Evolutionary conservation across 2,329 filamentous ascomycete species (phyloP).

Genomic region (Malbranchea zuffiana): DNA sequence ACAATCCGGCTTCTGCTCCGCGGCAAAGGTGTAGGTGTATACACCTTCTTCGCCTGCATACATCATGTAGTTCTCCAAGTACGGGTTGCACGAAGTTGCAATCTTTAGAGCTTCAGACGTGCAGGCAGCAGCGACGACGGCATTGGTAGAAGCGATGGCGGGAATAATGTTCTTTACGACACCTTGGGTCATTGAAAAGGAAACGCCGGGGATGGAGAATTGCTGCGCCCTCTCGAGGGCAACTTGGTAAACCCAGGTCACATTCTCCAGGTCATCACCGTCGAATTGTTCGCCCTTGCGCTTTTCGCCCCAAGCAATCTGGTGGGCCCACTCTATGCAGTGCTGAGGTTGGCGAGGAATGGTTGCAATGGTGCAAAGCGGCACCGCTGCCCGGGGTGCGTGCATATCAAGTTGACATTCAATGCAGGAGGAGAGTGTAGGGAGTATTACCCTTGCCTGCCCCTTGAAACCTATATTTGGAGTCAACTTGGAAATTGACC

Average conservation of each 20-base stretch:
- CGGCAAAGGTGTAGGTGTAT: constrained; percentile 95
- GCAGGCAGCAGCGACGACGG: constrained; percentile 87
- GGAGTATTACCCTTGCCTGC: constrained; percentile 83
- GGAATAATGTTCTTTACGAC: constrained; percentile 99
- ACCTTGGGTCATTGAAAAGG: constrained; percentile 89
- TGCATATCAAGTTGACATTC: constrained; percentile 99
- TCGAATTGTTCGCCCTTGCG: constrained; percentile 76
- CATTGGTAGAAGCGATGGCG: constrained; percentile 94
- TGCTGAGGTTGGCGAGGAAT: constrained; percentile 96
- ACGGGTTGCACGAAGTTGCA: constrained; percentile 68
- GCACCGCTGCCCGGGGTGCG: constrained; percentile 90
- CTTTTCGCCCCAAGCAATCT: constrained; percentile 90
- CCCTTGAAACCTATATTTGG: constrained; percentile 72
- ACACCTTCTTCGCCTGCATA: constrained; percentile 92
- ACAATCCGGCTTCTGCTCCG: constrained; percentile 88
- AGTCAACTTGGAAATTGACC: neutral
- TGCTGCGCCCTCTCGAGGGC: constrained; percentile 70
- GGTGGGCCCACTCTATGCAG: constrained; percentile 97
- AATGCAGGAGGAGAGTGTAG: constrained; percentile 87
- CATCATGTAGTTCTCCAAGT: constrained; percentile 96
- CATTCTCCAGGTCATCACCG: constrained; percentile 92
- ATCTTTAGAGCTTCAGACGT: constrained; percentile 98
- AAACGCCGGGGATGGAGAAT: constrained; percentile 85
- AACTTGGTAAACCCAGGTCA: constrained; percentile 89
- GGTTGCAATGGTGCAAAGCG: constrained; percentile 88